These are phyloP conservation scores for Phellinidium pouzarii DNA, from an alignment of 1,284 basidiomycete species.

Conservation along the genomic window DNA sequence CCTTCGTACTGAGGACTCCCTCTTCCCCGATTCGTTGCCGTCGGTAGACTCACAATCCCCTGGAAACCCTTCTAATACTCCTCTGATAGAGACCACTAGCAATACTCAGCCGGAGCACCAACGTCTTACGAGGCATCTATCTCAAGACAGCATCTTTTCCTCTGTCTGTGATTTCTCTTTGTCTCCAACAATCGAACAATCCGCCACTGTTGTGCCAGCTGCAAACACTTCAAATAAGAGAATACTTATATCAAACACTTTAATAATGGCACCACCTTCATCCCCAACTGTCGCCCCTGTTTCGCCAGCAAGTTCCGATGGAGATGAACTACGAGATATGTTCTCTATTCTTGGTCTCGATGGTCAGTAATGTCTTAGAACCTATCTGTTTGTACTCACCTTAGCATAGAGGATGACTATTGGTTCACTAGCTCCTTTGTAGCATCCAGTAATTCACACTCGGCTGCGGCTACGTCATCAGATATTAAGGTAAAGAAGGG, in stretches of 20 bases:
- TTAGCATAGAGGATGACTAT: neutral
- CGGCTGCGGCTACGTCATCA: neutral
- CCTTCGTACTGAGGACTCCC: constrained; percentile 5
- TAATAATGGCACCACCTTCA: constrained; percentile 6
- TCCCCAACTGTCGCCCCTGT: constrained; percentile 4
- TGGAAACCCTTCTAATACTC: neutral
- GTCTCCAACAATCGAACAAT: constrained; percentile 22
- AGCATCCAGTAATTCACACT: neutral
- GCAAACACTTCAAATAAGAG: neutral
- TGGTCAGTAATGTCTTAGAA: constrained; percentile 22
- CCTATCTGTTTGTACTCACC: neutral
- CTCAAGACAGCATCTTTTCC: constrained; percentile 32
- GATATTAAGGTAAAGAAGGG: constrained; percentile 3
- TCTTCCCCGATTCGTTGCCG: constrained; percentile 6
- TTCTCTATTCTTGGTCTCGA: constrained; percentile 28
- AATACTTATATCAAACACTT: constrained; percentile 6
- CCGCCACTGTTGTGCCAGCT: neutral
- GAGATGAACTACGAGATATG: constrained; percentile 27
- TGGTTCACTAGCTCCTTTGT: neutral
- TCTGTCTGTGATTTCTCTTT: constrained; percentile 30
- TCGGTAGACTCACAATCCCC: neutral
- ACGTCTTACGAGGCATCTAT: constrained; percentile 23
- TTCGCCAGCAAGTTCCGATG: constrained; percentile 19
- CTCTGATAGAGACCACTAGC: neutral
- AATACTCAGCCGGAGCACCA: neutral